Conservation (phyloP, 2,329 filamentous ascomycete genomes). For the Calonectria hongkongensis region DNA sequence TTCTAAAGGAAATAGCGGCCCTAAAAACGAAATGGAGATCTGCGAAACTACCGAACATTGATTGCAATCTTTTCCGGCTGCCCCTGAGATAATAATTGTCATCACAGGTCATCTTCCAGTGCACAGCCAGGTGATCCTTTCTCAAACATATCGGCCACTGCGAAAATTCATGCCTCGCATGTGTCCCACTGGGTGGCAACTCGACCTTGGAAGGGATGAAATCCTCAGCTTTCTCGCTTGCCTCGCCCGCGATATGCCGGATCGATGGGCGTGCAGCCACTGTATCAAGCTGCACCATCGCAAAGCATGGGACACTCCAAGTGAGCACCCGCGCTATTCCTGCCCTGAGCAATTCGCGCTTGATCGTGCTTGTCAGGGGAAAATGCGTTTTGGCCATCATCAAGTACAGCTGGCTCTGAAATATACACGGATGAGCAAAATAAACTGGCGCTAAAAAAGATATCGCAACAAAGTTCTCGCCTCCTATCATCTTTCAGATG, state of each 20-base stretch:
- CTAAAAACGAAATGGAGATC: background rate
- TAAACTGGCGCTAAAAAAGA: background rate
- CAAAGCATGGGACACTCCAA: background rate
- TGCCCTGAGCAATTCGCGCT: background rate
- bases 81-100: constrained; percentile 25
- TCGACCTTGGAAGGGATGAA: constrained; percentile 5
- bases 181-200: background rate
- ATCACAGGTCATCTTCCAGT: constrained; percentile 21
- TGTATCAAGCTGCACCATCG: constrained; percentile 35
- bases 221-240: constrained; percentile 29
- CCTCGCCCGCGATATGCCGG: constrained; percentile 32
- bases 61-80: background rate
- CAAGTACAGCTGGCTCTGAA: constrained; percentile 42
- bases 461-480: constrained; percentile 33
- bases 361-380: too few relatives aligned
- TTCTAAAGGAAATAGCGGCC: background rate
- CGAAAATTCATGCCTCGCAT: background rate
- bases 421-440: constrained; percentile 34
- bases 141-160: constrained; percentile 16
- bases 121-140: constrained; percentile 26
- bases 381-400: background rate
- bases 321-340: fast-evolving
- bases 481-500: background rate
- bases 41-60: background rate
- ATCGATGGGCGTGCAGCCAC: constrained; percentile 39